Evolutionary conservation across 768 basidiomycete genomes (phyloP), one percentile per base, ranked within the genome.

Genomic region (Termitomyces heimii): DNA sequence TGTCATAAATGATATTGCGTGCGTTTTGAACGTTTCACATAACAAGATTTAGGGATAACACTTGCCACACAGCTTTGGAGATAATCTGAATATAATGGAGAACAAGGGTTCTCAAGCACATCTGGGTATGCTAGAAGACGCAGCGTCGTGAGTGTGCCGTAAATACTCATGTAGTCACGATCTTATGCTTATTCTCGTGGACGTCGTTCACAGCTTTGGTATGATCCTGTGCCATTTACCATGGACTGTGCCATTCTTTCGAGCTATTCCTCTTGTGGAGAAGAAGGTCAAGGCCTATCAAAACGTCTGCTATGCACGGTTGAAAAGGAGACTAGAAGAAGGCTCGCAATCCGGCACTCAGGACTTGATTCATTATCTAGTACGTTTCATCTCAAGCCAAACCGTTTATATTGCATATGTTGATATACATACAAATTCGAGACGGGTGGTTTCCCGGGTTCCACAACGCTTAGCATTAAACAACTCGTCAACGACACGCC

Each of bases 321-420:
- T 83, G 1, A 73, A 85, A 39, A 75, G 73, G 58, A 72, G 86
- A 29, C 85, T 83, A 62, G 79, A 83, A 67, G 79, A 81, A 32
- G 63, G 65, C 10, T 66, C 65, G 1, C 50, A 62, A 34, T 39
- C 50, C 16, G 20, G 35, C 9, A 50, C 55, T 24, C 59, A 56
- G 42, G 63, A 66, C 49, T 18, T 66, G 13, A 62, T 66, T 35
- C 59, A 65, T 53, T 55, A 66, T 37, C 20, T 66, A 54, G 65
- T 65, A 32, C n/a, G 56, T 55, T 26, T 18, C 22, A 24, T 37
- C 14, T n/a, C 10, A 28, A 5, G 12, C 12, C 6, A 0, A 13
- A 12, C 26, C 9, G 0, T 4, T 10, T 6, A 28, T 9, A 9
- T 26, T 24, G 10, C 9, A 26, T n/a, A 37, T 26, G 7, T 35